A percentile compares a stretch with the other conserved stretches of the same genome.
These are phyloP conservation scores for Trichocomaceae sp. DNA, from an alignment of 2,329 filamentous ascomycete genomes.

Conservation along the genomic window DNA sequence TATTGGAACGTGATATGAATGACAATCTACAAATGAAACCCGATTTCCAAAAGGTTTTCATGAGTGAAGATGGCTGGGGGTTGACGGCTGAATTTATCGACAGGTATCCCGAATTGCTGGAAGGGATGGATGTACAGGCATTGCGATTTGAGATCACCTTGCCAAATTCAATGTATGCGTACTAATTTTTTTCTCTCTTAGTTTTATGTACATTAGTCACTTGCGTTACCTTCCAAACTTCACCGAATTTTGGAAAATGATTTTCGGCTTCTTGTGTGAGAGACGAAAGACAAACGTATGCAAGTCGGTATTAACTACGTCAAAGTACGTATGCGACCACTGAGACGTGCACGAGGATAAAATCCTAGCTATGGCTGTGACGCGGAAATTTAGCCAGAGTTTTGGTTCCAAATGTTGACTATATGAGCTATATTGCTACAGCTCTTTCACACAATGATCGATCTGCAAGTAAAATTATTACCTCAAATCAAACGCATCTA, in stretches of 20 bases:
- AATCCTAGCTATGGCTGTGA: neutral
- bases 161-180: conserved; percentile 9
- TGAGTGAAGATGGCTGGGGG: conserved; percentile 20
- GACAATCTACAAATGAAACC: conserved; percentile 18
- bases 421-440: neutral
- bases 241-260: no score
- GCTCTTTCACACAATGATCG: neutral
- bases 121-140: conserved; percentile 17
- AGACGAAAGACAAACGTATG: neutral
- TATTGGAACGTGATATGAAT: conserved; percentile 19
- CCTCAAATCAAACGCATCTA: no score
- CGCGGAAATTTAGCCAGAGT: neutral
- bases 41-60: conserved; percentile 19
- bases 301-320: neutral
- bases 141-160: conserved; percentile 10
- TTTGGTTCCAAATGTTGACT: no score
- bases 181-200: neutral
- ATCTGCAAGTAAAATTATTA: neutral
- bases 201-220: neutral
- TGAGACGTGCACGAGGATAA: neutral
- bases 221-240: neutral
- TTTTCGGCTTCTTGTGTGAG: neutral
- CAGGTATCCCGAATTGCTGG: conserved; percentile 19
- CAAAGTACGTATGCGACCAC: neutral
- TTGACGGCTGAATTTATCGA: conserved; percentile 22